Evolutionary conservation across 257 asterid species (phyloP).

Genomic region (Fraxinus excelsior): DNA sequence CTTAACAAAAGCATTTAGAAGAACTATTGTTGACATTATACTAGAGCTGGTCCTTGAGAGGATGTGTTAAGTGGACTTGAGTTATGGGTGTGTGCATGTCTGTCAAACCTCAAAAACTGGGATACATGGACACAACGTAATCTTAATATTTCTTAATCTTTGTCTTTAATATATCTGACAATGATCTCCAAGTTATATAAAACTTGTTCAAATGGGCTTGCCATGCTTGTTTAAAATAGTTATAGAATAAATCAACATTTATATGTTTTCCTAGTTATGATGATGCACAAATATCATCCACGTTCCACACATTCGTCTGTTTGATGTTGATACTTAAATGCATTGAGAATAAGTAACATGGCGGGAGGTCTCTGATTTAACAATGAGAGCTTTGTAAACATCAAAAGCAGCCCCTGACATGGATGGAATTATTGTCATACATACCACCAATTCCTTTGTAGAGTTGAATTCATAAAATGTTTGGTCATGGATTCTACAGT

Average conservation of each 20-base stretch:
- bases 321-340: constrained; percentile 10
- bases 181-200: neutral
- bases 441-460: constrained; percentile 11
- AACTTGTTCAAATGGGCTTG: neutral
- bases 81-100: neutral
- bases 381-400: constrained; percentile 11
- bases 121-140: neutral
- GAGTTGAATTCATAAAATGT: constrained; percentile 13
- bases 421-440: constrained; percentile 1
- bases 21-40: neutral
- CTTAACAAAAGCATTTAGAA: neutral
- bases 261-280: neutral
- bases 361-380: constrained; percentile 18
- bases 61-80: neutral
- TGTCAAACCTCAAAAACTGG: neutral
- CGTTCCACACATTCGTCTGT: neutral
- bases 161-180: neutral
- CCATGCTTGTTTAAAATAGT: neutral
- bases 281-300: neutral
- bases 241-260: neutral
- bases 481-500: constrained; percentile 5
- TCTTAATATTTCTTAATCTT: neutral
- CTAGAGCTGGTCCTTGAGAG: neutral
- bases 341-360: constrained; percentile 1
- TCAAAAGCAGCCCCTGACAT: neutral